Evolutionary conservation across 192 early-diverging fungal genomes (phyloP), one percentile per base, ranked within the genome.

Genomic region (Spizellomyces punctatus): DNA sequence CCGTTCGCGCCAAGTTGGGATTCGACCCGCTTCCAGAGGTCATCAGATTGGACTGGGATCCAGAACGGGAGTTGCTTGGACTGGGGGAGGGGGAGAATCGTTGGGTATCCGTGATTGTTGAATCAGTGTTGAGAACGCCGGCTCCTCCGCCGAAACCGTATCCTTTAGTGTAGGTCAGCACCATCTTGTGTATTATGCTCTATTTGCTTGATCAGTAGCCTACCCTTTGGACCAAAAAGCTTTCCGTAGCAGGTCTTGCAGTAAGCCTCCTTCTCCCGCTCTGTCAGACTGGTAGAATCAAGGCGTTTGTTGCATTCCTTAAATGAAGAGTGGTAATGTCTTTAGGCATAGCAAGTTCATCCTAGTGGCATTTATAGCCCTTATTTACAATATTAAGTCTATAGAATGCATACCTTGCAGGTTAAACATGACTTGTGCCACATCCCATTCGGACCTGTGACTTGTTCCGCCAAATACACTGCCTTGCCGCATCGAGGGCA

Each of bases 221-320:
- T 22, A 71, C 79, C 79, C 54, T 81, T 83, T 17, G 84, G 84
- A 56, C 84, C 84, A 78, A 81, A 85, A 16, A 83, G 56, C 66
- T 80, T 81, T 7, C 72, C 81, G 55, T 85, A 82, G 59, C 83
- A 85, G 6, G 67, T 79, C 69, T 82, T 83, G 77, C 84, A 85
- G 57, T 79, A 83, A 0, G 74, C 72, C 71, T 82, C 79, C 47
- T 72, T 71, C 27, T 78, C 73, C 9, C 78, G 81, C 45, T 85
- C 84, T 6, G 79, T 78, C 16, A 85, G 36, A 41, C 65, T 81
- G 10, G 79, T 81, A 10, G 81, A 83, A 59, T 85, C 84, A 6
- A 85, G 76, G 5, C 71, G 50, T 46, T 71, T 67, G 70, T 76
- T 78, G 74, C 84, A 85, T 62, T 80, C 75, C 69, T 85, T n/a